Evolutionary conservation across 169 alveolate genomes (phyloP).

Genomic region (Plasmodium gonderi): DNA sequence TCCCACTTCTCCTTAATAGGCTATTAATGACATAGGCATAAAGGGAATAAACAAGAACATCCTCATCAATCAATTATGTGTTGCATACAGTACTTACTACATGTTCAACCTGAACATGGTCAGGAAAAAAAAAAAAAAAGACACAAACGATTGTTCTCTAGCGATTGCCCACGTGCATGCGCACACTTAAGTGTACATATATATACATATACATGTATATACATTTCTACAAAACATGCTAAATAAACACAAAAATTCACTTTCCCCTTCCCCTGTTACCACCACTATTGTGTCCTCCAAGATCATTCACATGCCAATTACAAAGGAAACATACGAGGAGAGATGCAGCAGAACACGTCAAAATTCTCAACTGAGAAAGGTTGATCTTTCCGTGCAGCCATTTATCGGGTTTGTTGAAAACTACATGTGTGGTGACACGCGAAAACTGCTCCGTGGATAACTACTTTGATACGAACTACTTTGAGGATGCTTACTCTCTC

Average conservation of each 20-base stretch:
- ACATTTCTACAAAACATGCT: background rate
- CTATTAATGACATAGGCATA: conserved; percentile 40
- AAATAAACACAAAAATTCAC: background rate
- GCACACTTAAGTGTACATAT: background rate
- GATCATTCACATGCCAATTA: conserved; percentile 38
- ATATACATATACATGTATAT: background rate
- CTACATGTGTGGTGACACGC: too few relatives aligned
- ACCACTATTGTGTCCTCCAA: background rate
- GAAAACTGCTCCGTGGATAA: background rate
- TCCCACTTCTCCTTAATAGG: background rate
- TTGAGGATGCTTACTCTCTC: too few relatives aligned
- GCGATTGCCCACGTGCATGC: background rate
- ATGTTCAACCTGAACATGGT: conserved; percentile 51
- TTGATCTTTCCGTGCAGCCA: conserved; percentile 49
- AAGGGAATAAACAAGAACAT: conserved; percentile 55
- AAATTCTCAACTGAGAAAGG: background rate
- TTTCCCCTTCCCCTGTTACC: background rate
- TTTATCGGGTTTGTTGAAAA: conserved; percentile 58
- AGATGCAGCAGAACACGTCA: conserved; percentile 31
- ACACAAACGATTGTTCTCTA: background rate
- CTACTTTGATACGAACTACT: too few relatives aligned
- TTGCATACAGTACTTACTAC: conserved; percentile 50
- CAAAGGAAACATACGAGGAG: conserved; percentile 55
- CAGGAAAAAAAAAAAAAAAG: background rate
- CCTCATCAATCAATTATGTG: conserved; percentile 33